Conservation (phyloP, 805 yeast genomes). For the Sporopachydermia lactativora region DNA sequence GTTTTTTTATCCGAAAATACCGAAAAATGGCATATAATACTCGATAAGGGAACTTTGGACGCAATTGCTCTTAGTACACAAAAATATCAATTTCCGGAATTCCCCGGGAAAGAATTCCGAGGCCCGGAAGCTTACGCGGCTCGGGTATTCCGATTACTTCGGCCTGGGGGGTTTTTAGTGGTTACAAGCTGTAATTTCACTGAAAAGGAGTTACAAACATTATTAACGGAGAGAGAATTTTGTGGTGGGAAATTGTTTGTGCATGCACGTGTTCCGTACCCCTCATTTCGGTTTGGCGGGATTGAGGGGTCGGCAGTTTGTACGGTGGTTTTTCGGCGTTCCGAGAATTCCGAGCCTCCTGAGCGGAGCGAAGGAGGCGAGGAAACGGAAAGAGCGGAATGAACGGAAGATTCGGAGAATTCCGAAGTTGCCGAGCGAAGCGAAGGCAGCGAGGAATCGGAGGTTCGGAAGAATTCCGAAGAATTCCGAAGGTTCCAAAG, state of each 20-base stretch:
- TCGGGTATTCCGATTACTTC: slow-evolving; percentile 43
- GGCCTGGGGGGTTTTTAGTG: slow-evolving; percentile 45
- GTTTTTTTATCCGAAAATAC: slow-evolving; percentile 14
- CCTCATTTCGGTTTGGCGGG: slow-evolving; percentile 83
- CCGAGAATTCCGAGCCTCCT: too few relatives aligned
- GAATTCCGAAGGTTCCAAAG: too few relatives aligned
- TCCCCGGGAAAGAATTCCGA: slow-evolving; percentile 22
- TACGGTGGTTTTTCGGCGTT: slow-evolving; percentile 73
- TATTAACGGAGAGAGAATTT: slow-evolving; percentile 29
- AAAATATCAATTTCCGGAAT: slow-evolving; percentile 28
- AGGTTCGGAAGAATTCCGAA: too few relatives aligned
- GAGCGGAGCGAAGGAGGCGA: too few relatives aligned
- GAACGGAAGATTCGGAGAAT: too few relatives aligned
- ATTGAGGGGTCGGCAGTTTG: slow-evolving; percentile 78
- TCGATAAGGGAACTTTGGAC: slow-evolving; percentile 94
- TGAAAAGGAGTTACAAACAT: slow-evolving; percentile 48
- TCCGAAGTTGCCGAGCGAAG: too few relatives aligned
- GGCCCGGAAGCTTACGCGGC: slow-evolving; percentile 47
- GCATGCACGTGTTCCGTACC: slow-evolving; percentile 63
- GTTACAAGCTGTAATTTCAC: slow-evolving; percentile 95
- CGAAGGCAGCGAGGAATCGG: too few relatives aligned
- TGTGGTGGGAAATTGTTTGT: slow-evolving; percentile 30
- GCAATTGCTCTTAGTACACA: slow-evolving; percentile 81
- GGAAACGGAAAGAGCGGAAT: slow-evolving; percentile 21
- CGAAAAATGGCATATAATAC: slow-evolving; percentile 50